Evolutionary conservation across 2,329 filamentous ascomycete genomes (phyloP).

Genomic region (Colletotrichum gigasporum): DNA sequence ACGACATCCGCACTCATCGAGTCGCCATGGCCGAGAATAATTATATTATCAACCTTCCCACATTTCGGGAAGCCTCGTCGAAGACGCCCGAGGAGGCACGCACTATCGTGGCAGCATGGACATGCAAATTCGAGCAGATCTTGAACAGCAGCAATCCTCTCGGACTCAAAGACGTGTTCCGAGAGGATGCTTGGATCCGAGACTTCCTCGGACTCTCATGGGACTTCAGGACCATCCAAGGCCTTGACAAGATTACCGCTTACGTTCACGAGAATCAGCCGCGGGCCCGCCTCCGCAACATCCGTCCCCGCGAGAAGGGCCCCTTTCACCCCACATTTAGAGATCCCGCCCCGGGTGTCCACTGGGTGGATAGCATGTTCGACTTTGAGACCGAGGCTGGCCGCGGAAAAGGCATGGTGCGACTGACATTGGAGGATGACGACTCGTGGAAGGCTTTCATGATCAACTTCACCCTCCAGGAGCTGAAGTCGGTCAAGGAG

Average conservation of each 20-base stretch:
- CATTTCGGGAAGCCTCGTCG: not conserved
- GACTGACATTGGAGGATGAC: slow-evolving; percentile 24
- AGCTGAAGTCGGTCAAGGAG: slow-evolving; percentile 65
- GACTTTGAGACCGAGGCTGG: slow-evolving; percentile 31
- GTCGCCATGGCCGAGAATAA: not conserved
- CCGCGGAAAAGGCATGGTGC: slow-evolving; percentile 30
- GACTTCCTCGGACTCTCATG: slow-evolving; percentile 67
- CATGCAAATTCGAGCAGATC: not conserved
- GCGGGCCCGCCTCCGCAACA: not conserved
- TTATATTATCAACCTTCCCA: slow-evolving; percentile 9
- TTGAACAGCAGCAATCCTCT: not conserved
- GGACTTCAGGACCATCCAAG: slow-evolving; percentile 52
- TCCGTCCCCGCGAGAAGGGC: slow-evolving; percentile 5
- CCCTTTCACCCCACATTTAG: slow-evolving; percentile 11
- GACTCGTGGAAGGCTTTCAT: slow-evolving; percentile 69
- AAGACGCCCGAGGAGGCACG: slow-evolving; percentile 1
- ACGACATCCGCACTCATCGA: not conserved
- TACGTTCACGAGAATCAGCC: slow-evolving; percentile 15
- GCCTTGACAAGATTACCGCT: not conserved
- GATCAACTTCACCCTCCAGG: slow-evolving; percentile 67
- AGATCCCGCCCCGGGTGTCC: slow-evolving; percentile 19
- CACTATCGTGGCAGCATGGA: not conserved
- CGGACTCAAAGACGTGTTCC: slow-evolving; percentile 44
- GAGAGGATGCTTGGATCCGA: slow-evolving; percentile 61
- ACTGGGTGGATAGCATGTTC: slow-evolving; percentile 33